Conservation (phyloP, 2,329 filamentous ascomycete species). For the Aureobasidium subglaciale region DNA sequence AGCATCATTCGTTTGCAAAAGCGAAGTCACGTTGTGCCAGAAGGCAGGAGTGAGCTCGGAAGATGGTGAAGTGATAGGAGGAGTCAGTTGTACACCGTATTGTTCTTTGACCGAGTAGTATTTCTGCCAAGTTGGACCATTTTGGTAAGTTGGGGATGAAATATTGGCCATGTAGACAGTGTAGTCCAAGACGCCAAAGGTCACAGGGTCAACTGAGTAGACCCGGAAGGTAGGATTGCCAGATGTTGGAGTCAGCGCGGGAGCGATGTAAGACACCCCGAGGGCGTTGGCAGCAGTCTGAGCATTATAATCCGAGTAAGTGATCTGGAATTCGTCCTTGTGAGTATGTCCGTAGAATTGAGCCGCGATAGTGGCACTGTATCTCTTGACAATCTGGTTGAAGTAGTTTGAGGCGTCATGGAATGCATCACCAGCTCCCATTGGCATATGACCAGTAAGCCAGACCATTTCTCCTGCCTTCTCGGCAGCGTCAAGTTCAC, state of each 20-base stretch:
- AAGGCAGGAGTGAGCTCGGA: conserved; percentile 49
- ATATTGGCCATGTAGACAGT: conserved; percentile 51
- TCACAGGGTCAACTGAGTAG: conserved; percentile 52
- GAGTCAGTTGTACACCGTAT: conserved; percentile 43
- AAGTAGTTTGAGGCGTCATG: conserved; percentile 43
- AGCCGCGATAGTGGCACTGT: conserved; percentile 47
- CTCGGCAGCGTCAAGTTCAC: conserved; percentile 49
- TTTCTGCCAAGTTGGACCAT: conserved; percentile 46
- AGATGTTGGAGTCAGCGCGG: conserved; percentile 49
- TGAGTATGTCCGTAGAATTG: conserved; percentile 55
- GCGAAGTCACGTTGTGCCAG: conserved; percentile 51
- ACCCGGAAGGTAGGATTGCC: conserved; percentile 53
- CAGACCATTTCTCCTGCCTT: conserved; percentile 47
- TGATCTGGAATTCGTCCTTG: conserved; percentile 50
- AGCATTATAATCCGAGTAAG: conserved; percentile 43
- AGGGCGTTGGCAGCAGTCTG: conserved; percentile 39
- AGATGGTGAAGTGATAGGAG: conserved; percentile 33
- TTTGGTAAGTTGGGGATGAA: conserved; percentile 37
- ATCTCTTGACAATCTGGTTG: conserved; percentile 49
- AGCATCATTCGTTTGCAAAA: conserved; percentile 38
- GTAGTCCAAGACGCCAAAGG: conserved; percentile 48
- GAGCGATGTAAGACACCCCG: conserved; percentile 48
- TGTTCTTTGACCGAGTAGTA: conserved; percentile 51
- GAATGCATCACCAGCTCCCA: conserved; percentile 42
- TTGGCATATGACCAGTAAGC: conserved; percentile 52